phyloP scores from a whole-genome alignment of 2,329 filamentous ascomycete species.

The Colletotrichum shisoi region DNA sequence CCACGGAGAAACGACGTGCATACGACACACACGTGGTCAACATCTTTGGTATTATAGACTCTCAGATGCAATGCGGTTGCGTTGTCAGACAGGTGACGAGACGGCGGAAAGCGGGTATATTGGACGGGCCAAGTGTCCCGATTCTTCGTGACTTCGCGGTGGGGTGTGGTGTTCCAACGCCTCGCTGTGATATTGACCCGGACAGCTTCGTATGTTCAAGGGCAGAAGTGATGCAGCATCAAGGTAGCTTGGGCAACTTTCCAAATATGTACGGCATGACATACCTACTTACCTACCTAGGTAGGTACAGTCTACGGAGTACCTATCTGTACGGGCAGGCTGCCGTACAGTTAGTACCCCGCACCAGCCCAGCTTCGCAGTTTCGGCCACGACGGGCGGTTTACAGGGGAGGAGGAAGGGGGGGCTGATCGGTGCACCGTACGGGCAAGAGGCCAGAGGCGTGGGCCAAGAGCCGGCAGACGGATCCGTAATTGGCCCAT shows the following conservation, averaged over 20 bases:
- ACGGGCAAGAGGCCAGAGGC: constrained; percentile 22
- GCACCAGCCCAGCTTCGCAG: constrained; percentile 18
- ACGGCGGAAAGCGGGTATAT: constrained; percentile 6
- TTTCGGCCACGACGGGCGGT: constrained; percentile 4
- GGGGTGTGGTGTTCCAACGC: not conserved
- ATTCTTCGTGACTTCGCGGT: not conserved
- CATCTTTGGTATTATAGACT: constrained; percentile 4
- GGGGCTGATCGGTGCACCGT: constrained; percentile 14
- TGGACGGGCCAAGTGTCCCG: constrained; percentile 12
- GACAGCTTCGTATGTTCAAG: not conserved
- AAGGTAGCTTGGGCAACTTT: constrained; percentile 6
- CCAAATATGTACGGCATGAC: not conserved
- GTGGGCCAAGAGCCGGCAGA: constrained; percentile 10
- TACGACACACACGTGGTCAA: constrained; percentile 27
- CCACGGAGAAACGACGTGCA: constrained; percentile 15
- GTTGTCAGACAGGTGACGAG: not conserved
- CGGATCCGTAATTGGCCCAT: constrained; percentile 25
- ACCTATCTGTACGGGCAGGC: too few relatives aligned
- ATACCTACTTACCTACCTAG: not conserved
- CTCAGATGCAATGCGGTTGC: not conserved
- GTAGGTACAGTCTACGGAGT: too few relatives aligned
- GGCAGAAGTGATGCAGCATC: not conserved
- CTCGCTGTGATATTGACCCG: constrained; percentile 2
- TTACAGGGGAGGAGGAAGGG: constrained; percentile 21
- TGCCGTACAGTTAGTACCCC: constrained; percentile 29